Conservation (phyloP, 2,329 filamentous ascomycete species). For the Pseudogymnoascus sp. region DNA sequence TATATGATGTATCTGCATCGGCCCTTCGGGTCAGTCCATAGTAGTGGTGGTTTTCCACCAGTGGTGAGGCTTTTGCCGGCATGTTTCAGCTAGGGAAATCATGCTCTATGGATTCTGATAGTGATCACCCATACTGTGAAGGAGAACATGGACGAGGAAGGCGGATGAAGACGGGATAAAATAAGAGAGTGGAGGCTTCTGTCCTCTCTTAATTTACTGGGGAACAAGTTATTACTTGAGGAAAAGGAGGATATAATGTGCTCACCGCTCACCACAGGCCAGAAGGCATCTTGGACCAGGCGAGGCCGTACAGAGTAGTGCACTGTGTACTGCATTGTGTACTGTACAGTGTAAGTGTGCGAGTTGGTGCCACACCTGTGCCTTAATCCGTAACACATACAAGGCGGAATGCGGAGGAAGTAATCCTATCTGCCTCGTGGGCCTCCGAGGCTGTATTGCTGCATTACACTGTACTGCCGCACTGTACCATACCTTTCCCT, state of each 20-base stretch:
- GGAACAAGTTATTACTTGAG: neutral
- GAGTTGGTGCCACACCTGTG: neutral
- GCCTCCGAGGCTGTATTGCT: neutral
- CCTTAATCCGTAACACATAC: neutral
- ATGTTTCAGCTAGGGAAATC: neutral
- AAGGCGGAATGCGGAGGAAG: neutral
- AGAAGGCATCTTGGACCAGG: neutral
- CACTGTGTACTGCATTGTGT: neutral
- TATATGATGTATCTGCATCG: constrained; percentile 2
- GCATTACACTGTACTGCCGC: neutral
- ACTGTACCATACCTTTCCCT: neutral
- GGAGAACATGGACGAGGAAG: neutral
- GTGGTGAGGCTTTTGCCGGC: neutral
- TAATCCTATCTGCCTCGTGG: neutral
- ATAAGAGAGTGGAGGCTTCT: neutral
- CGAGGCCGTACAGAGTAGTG: neutral
- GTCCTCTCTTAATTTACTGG: neutral
- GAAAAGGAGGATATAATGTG: neutral
- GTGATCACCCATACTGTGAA: neutral
- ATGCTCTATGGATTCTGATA: neutral
- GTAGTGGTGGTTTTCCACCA: neutral
- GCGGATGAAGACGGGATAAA: neutral
- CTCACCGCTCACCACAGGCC: neutral
- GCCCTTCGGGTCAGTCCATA: neutral
- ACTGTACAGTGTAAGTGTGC: neutral